Base-by-base conservation (phyloP, 192 early-diverging fungal genomes). In the Obelidium mucronatum region DNA sequence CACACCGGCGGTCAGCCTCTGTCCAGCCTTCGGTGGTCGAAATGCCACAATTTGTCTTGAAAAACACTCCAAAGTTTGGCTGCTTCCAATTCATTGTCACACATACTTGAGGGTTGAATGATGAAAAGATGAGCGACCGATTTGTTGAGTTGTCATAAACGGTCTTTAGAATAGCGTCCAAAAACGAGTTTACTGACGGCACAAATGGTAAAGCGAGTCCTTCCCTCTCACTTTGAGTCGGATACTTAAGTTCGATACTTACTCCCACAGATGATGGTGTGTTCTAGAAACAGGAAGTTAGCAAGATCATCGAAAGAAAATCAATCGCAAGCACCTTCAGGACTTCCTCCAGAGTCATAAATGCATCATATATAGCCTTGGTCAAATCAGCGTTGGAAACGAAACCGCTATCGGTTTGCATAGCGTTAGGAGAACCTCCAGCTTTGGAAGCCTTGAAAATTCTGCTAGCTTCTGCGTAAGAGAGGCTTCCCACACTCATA, bases 31-130 rank as follows among this genome's bases (percentile, higher is more conserved):
- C 31, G 5, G 39, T 2, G 26, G 48, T 51, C 19, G 33, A 33
- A 78, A 87, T 91, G 34, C 96, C 94, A 52, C 92, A 93, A 42
- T 89, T 88, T 3, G 94, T 95, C 66, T 92, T 89, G 81, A 98
- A 95, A 78, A 99, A 99, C 26, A 99, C 98, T 28, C 87, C 88
- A 90, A 91, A 99, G 77, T 98, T 98, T 26, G 97, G 97, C 73
- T 99, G 98, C 81, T 99, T 99, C 98, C 98, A 98, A 86, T 96
- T 99, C 40, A 98, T 73, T 22, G 95, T 92, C 17, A 92, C 94
- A 84, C 98, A 99, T 0, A 97, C 90, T 24, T 89, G 83, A 19
- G 95, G 93, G 78, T 95, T 97, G 81, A 94, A 95, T 2, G 95
- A 96, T 30, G 91, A 93, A 79, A 98, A 97, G 77, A 99, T 93